These are phyloP conservation scores for Monoraphidium neglectum DNA, from an alignment of 139 green algal species.

Conservation along the genomic window DNA sequence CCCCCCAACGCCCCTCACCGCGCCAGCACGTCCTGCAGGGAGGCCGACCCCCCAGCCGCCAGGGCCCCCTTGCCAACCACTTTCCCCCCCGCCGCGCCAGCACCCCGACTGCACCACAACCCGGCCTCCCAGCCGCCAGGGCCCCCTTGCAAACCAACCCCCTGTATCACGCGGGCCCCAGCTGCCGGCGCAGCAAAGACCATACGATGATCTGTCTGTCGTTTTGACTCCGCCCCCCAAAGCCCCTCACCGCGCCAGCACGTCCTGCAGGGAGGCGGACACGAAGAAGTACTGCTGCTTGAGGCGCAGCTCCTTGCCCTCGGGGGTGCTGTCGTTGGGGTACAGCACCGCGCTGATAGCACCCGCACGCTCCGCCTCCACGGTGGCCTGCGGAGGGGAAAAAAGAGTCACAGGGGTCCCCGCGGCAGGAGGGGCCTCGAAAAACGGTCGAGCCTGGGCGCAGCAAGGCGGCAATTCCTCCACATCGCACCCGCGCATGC, in stretches of 20 bases:
- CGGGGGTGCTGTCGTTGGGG: constrained; percentile 94
- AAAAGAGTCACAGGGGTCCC: neutral
- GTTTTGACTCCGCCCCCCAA: too few relatives aligned
- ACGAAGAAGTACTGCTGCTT: constrained; percentile 99
- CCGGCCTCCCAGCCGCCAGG: too few relatives aligned
- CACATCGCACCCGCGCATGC: too few relatives aligned
- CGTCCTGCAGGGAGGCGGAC: constrained; percentile 92
- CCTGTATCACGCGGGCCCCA: too few relatives aligned
- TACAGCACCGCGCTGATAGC: constrained; percentile 97
- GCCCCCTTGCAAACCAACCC: too few relatives aligned
- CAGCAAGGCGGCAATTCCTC: too few relatives aligned
- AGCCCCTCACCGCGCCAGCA: constrained; percentile 51
- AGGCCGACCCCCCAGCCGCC: too few relatives aligned
- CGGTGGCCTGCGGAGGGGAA: constrained; percentile 72
- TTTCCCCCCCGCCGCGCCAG: too few relatives aligned
- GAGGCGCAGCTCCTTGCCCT: constrained; percentile 98
- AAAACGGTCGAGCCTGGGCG: neutral
- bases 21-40: constrained; percentile 86
- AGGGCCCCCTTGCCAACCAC: too few relatives aligned
- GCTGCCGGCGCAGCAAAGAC: too few relatives aligned
- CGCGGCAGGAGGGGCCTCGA: neutral
- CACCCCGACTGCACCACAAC: too few relatives aligned
- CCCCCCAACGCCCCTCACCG: constrained; percentile 20
- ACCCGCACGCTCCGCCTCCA: constrained; percentile 82
- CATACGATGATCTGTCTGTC: too few relatives aligned